These are phyloP conservation scores for Microcera coccophila DNA, from an alignment of 2,329 filamentous ascomycete species.

Conservation along the genomic window DNA sequence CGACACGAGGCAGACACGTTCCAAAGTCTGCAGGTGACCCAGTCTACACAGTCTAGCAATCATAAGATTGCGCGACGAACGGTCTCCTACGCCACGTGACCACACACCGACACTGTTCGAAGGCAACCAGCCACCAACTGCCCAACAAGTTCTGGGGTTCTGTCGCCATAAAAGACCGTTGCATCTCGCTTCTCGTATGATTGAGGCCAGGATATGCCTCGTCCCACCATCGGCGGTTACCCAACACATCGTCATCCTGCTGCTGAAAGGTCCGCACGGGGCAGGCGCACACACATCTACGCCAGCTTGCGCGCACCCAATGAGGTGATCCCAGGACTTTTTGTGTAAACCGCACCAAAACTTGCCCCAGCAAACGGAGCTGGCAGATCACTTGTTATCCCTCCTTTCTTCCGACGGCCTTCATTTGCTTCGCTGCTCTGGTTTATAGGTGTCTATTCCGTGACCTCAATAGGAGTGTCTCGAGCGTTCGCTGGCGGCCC, in stretches of 20 bases:
- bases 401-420: slow-evolving; percentile 9
- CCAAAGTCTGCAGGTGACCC: too few species aligned
- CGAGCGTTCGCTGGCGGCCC: slow-evolving; percentile 21
- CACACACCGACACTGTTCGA: not conserved
- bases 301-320: slow-evolving; percentile 18
- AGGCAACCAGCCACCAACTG: not conserved
- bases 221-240: too few species aligned
- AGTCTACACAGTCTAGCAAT: too few species aligned
- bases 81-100: not conserved
- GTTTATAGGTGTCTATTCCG: not conserved
- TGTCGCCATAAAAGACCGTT: not conserved
- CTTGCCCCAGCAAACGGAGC: slow-evolving; percentile 11
- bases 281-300: not conserved
- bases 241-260: not conserved
- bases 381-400: slow-evolving; percentile 6
- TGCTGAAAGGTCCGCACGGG: not conserved
- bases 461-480: slow-evolving; percentile 1
- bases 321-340: slow-evolving; percentile 14
- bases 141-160: too few species aligned
- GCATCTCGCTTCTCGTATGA: not conserved
- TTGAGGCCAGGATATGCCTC: not conserved
- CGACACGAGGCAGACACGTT: not conserved
- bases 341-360: slow-evolving; percentile 21
- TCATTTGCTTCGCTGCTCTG: not conserved
- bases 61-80: too few species aligned